These are phyloP conservation scores for Pichia kluyveri DNA, from an alignment of 805 yeast genomes.

Conservation along the genomic window DNA sequence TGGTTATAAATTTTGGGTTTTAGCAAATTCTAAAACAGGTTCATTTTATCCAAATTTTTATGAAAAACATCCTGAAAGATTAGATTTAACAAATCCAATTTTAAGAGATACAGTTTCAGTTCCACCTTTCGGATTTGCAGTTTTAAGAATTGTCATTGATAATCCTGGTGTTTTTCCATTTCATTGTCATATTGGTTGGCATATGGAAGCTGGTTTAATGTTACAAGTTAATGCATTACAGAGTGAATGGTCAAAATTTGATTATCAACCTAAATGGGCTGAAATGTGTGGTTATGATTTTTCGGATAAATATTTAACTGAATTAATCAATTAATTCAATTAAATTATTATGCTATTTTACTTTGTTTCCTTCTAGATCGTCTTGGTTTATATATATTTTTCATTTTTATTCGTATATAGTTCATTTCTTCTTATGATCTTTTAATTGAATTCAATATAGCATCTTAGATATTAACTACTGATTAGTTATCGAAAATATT, in stretches of 20 bases:
- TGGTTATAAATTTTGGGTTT: slow-evolving; percentile 76
- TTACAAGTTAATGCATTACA: slow-evolving; percentile 12
- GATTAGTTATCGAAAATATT: too few species aligned
- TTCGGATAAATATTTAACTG: slow-evolving; percentile 1
- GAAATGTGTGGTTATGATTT: slow-evolving; percentile 10
- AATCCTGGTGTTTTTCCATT: slow-evolving; percentile 95
- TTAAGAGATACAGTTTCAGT: slow-evolving; percentile 69
- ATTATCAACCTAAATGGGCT: slow-evolving; percentile 4
- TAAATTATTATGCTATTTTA: neutral
- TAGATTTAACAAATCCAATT: slow-evolving; percentile 27
- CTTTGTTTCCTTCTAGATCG: too few species aligned
- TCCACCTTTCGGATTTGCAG: slow-evolving; percentile 68
- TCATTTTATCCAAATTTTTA: slow-evolving; percentile 41
- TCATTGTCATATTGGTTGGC: slow-evolving; percentile 98
- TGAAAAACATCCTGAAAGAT: slow-evolving; percentile 20
- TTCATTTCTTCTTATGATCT: too few species aligned
- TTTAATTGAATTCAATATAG: too few species aligned
- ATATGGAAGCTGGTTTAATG: slow-evolving; percentile 33
- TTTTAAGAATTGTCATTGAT: slow-evolving; percentile 72
- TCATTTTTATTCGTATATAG: too few species aligned
- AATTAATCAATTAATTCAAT: neutral
- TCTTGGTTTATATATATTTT: too few species aligned
- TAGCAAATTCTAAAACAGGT: slow-evolving; percentile 41
- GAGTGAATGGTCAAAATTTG: slow-evolving; percentile 6
- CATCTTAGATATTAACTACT: too few species aligned